phyloP scores from a whole-genome alignment of 2,329 filamentous ascomycete species.

The Sporothrix pallida region DNA sequence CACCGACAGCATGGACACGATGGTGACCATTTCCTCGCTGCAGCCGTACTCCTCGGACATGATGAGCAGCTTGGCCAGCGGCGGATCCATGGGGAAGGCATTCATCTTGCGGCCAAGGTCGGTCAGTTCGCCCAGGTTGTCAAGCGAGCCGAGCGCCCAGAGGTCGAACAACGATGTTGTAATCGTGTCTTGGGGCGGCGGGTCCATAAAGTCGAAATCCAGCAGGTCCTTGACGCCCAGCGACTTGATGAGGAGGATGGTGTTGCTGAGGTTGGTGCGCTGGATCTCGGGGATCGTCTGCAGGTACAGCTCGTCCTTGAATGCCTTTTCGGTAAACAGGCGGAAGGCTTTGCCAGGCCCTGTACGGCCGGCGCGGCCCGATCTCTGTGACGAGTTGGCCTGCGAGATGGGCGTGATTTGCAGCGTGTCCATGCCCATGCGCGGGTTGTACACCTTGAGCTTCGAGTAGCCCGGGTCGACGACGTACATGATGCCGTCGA shows the following conservation, averaged over 20 bases:
- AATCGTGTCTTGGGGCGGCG: conserved; percentile 96
- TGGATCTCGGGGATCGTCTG: conserved; percentile 98
- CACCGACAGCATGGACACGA: conserved; percentile 96
- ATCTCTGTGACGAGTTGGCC: conserved; percentile 91
- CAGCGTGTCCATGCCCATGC: conserved; percentile 98
- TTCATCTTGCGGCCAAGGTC: conserved; percentile 90
- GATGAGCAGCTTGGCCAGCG: conserved; percentile 91
- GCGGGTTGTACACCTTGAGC: conserved; percentile 97
- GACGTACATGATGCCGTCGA: conserved; percentile 99
- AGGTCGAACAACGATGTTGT: conserved; percentile 96
- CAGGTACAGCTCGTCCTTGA: conserved; percentile 93
- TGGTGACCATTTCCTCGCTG: conserved; percentile 97
- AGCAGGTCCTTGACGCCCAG: conserved; percentile 91
- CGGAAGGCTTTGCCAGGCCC: conserved; percentile 95
- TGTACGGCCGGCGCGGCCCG: conserved; percentile 90
- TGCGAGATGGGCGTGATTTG: conserved; percentile 98
- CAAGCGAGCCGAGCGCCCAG: conserved; percentile 91
- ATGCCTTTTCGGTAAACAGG: conserved; percentile 91
- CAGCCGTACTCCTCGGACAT: conserved; percentile 88
- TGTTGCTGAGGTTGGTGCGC: conserved; percentile 93
- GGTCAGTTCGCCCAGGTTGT: conserved; percentile 92
- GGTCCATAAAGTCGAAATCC: conserved; percentile 99
- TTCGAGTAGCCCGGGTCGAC: conserved; percentile 97
- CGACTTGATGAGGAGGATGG: conserved; percentile 90
- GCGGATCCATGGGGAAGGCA: conserved; percentile 96